Evolutionary conservation across 306 rosid genomes (phyloP), one percentile per base, ranked within the genome.

Genomic region (Citrullus colocynthis): DNA sequence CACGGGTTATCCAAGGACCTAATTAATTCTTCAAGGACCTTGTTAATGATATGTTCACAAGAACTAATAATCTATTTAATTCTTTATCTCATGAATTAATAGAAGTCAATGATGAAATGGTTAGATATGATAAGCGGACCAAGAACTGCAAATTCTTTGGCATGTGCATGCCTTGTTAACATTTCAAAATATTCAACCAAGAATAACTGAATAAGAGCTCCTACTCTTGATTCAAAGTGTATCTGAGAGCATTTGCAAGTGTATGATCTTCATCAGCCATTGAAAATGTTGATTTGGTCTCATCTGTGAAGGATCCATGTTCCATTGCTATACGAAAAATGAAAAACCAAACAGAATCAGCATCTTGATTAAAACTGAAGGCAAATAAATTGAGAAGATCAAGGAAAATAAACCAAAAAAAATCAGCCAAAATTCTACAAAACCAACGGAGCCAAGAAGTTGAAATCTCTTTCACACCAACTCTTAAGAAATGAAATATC

Each of bases 181-280:
- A 36, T 48, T 39, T 66, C 32, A 66, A 34, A 65, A 18, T 37
- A 65, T 66, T 66, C 54, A 41, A 8, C 41, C 15, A 41, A 41
- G 16, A 39, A n/a, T 39, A 65, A 37, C 72, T 65, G 72, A 1
- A 39, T 39, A 66, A 66, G 17, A 39, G 52, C 58, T 83, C 95
- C 80, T 66, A 90, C 93, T 92, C 97, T 76, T 92, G 96, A 85
- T 92, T 92, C 85, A 88, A 67, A 63, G 88, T 83, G 87, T 85
- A 88, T 81, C 95, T 85, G 76, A 89, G 30, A 24, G 98, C 70
- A 73, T 91, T 93, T 15, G 95, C 95, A 16, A 93, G 75, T 11
- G 97, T 93, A 66, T 93, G 93, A 91, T 89, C 97, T 78, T 89
- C 97, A 37, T 89, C 93, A 0, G 66, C 55, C 17, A 91, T 64